Conservation (phyloP, 805 yeast genomes). For the Candida sonorensis region DNA sequence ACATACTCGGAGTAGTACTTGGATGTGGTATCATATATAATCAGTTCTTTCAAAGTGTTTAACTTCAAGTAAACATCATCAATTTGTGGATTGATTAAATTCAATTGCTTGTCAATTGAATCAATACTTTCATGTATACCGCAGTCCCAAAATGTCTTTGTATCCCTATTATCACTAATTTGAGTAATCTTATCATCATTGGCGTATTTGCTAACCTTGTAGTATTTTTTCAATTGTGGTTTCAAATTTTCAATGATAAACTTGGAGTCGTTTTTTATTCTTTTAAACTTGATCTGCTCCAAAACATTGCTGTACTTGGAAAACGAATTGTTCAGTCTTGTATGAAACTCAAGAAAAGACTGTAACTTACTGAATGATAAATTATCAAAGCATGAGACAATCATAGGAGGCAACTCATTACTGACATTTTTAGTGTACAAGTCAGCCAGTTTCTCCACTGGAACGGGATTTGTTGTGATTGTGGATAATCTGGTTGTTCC, state of each 20-base stretch:
- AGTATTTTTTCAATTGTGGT: slow-evolving; percentile 11
- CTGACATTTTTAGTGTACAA: slow-evolving; percentile 48
- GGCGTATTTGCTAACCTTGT: slow-evolving; percentile 11
- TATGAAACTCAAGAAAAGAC: slow-evolving; percentile 58
- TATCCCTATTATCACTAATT: slow-evolving; percentile 55
- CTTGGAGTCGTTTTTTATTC: slow-evolving; percentile 22
- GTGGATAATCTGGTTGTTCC: slow-evolving; percentile 43
- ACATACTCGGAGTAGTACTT: slow-evolving; percentile 19
- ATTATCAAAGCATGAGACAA: slow-evolving; percentile 48
- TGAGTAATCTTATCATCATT: slow-evolving; percentile 25
- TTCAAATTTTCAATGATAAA: slow-evolving; percentile 8
- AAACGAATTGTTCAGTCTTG: slow-evolving; percentile 43
- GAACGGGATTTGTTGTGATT: slow-evolving; percentile 26
- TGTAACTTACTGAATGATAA: slow-evolving; percentile 59
- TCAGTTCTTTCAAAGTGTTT: slow-evolving; percentile 32
- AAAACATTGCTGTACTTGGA: slow-evolving; percentile 32
- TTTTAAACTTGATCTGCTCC: slow-evolving; percentile 28
- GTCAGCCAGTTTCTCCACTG: slow-evolving; percentile 31
- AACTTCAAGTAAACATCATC: slow-evolving; percentile 29
- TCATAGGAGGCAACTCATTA: slow-evolving; percentile 42
- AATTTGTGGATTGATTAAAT: slow-evolving; percentile 19
- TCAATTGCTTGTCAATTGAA: slow-evolving; percentile 12
- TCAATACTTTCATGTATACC: slow-evolving; percentile 30
- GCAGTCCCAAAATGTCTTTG: slow-evolving; percentile 44
- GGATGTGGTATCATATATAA: slow-evolving; percentile 28